phyloP scores from a whole-genome alignment of 345 rosid species.

The Ceriops decandra region DNA sequence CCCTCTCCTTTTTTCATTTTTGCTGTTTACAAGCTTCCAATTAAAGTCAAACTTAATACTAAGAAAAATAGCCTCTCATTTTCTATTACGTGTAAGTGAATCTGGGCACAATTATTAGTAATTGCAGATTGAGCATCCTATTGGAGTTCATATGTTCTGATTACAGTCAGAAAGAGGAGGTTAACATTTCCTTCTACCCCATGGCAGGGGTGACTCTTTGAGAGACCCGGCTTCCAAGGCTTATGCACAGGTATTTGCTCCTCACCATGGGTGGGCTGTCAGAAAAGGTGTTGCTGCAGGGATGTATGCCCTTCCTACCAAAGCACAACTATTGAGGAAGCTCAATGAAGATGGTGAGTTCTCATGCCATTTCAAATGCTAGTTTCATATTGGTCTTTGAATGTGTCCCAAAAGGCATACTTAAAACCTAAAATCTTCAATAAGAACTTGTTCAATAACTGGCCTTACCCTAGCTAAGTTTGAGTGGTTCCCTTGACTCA shows the following conservation, averaged over 20 bases:
- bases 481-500: not conserved
- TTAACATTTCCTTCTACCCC: not conserved
- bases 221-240: conserved; percentile 87
- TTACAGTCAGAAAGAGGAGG: not conserved
- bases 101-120: not conserved
- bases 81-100: not conserved
- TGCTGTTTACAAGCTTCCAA: too few relatives aligned
- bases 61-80: not conserved
- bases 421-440: not conserved
- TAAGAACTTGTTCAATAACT: not conserved
- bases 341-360: conserved; percentile 88
- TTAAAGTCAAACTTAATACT: not conserved
- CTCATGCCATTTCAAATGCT: conserved; percentile 3
- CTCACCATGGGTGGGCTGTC: conserved; percentile 95
- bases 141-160: conserved; percentile 6
- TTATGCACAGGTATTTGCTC: conserved; percentile 86
- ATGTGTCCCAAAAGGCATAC: not conserved
- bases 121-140: conserved; percentile 7
- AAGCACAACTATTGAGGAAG: conserved; percentile 60
- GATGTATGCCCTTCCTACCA: conserved; percentile 95
- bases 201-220: conserved; percentile 72
- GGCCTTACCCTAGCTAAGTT: not conserved
- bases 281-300: conserved; percentile 89
- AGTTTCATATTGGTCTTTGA: conserved; percentile 10
- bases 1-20: too few relatives aligned